Conservation (phyloP, 805 yeast species). For the Wickerhamomyces strasburgensis region DNA sequence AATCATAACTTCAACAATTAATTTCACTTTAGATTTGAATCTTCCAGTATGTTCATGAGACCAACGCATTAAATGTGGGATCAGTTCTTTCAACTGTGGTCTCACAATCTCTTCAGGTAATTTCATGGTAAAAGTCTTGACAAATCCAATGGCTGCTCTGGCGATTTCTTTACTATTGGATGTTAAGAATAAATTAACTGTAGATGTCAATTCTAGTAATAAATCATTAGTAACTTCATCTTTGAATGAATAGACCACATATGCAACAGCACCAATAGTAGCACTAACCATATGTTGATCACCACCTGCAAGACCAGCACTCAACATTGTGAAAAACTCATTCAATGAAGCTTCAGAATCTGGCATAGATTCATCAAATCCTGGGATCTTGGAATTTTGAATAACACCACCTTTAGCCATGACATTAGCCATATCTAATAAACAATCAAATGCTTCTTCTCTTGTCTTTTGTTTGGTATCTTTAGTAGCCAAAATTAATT, state of each 20-base stretch:
- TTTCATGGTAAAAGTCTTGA: slow-evolving; percentile 80
- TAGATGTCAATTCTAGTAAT: slow-evolving; percentile 70
- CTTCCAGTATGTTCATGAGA: slow-evolving; percentile 95
- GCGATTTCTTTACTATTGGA: slow-evolving; percentile 92
- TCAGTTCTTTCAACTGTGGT: slow-evolving; percentile 57
- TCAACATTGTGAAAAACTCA: slow-evolving; percentile 86
- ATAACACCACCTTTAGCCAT: slow-evolving; percentile 67
- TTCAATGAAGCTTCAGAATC: slow-evolving; percentile 61
- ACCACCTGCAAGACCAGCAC: slow-evolving; percentile 94
- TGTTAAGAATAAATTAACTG: slow-evolving; percentile 85
- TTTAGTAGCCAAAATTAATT: slow-evolving; percentile 84
- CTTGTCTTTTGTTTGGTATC: slow-evolving; percentile 92
- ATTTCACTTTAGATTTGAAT: slow-evolving; percentile 89
- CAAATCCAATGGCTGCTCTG: slow-evolving; percentile 89
- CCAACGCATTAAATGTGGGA: slow-evolving; percentile 79
- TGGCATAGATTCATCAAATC: slow-evolving; percentile 58
- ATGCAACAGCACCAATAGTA: slow-evolving; percentile 84
- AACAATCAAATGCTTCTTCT: slow-evolving; percentile 66
- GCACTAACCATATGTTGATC: slow-evolving; percentile 96
- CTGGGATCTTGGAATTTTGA: slow-evolving; percentile 60
- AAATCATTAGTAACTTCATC: slow-evolving; percentile 53
- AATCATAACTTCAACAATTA: slow-evolving; percentile 84
- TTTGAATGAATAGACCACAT: slow-evolving; percentile 83
- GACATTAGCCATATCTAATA: slow-evolving; percentile 74
- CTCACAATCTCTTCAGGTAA: slow-evolving; percentile 74